Conservation (phyloP, 495 filamentous ascomycete species). For the Jackrogersella minutella region DNA sequence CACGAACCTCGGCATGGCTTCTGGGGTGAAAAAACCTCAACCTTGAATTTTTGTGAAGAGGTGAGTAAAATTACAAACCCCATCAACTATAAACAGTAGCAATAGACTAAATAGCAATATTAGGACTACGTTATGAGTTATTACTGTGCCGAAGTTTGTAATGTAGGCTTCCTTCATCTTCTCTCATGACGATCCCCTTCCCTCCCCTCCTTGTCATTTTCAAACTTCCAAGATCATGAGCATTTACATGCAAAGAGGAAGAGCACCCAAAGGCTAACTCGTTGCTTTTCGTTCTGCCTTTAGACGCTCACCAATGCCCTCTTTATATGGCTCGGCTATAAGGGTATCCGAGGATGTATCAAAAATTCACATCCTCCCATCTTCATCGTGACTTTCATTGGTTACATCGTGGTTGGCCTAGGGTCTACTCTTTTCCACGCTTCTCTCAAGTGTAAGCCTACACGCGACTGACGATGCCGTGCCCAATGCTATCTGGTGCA, state of each 20-base stretch:
- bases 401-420: slow-evolving; percentile 80
- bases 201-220: background rate
- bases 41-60: slow-evolving; percentile 95
- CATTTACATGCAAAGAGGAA: background rate
- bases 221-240: background rate
- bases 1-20: slow-evolving; percentile 71
- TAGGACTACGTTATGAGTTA: slow-evolving; percentile 60
- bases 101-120: background rate
- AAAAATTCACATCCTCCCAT: slow-evolving; percentile 75
- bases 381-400: slow-evolving; percentile 73
- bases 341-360: slow-evolving; percentile 74
- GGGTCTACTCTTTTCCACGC: slow-evolving; percentile 86
- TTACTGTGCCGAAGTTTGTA: slow-evolving; percentile 57
- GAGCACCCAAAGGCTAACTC: slow-evolving; percentile 61
- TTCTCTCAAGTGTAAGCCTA: slow-evolving; percentile 75
- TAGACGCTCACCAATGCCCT: slow-evolving; percentile 83
- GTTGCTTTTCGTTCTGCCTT: slow-evolving; percentile 64
- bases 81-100: background rate
- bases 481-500: slow-evolving; percentile 1
- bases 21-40: slow-evolving; percentile 88
- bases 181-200: background rate
- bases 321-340: slow-evolving; percentile 76
- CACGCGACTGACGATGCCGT: slow-evolving; percentile 21
- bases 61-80: slow-evolving; percentile 54
- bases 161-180: slow-evolving; percentile 37